phyloP scores from a whole-genome alignment of 2,329 filamentous ascomycete species.

The Venturia nashicola region DNA sequence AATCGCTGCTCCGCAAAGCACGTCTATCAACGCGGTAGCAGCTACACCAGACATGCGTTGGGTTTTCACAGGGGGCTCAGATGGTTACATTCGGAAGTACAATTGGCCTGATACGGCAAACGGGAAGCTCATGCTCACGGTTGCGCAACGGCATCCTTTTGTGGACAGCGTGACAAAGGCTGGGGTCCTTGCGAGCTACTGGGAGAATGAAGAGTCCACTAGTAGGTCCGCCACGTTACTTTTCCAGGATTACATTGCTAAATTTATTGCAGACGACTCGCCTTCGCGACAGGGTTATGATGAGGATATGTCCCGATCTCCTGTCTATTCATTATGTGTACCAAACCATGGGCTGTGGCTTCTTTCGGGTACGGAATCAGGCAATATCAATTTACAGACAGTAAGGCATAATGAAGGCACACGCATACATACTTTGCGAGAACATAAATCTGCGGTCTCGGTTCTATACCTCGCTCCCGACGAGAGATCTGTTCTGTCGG shows the following conservation, averaged over 20 bases:
- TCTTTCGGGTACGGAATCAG: slow-evolving; percentile 78
- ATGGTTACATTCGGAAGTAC: slow-evolving; percentile 94
- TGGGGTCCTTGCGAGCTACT: slow-evolving; percentile 88
- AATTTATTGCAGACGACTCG: slow-evolving; percentile 7
- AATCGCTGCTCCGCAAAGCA: slow-evolving; percentile 90
- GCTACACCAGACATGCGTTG: slow-evolving; percentile 90
- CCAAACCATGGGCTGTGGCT: slow-evolving; percentile 87
- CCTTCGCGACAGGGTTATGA: neutral
- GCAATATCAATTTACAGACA: slow-evolving; percentile 84
- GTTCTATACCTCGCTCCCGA: slow-evolving; percentile 72
- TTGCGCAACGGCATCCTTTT: slow-evolving; percentile 91
- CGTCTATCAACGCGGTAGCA: slow-evolving; percentile 85
- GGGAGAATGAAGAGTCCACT: slow-evolving; percentile 85
- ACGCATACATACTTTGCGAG: slow-evolving; percentile 65
- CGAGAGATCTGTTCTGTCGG: slow-evolving; percentile 77
- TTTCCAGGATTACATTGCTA: slow-evolving; percentile 2
- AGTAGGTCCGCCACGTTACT: slow-evolving; percentile 17
- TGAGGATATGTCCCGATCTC: slow-evolving; percentile 43
- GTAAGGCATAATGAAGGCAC: slow-evolving; percentile 92
- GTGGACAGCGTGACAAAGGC: slow-evolving; percentile 96
- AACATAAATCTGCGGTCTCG: slow-evolving; percentile 85
- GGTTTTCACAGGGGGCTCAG: slow-evolving; percentile 86
- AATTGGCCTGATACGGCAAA: slow-evolving; percentile 94
- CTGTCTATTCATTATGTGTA: slow-evolving; percentile 87
- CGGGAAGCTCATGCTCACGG: slow-evolving; percentile 82